Evolutionary conservation across 2,329 filamentous ascomycete genomes (phyloP).

Genomic region (Neopestalotiopsis rosae): DNA sequence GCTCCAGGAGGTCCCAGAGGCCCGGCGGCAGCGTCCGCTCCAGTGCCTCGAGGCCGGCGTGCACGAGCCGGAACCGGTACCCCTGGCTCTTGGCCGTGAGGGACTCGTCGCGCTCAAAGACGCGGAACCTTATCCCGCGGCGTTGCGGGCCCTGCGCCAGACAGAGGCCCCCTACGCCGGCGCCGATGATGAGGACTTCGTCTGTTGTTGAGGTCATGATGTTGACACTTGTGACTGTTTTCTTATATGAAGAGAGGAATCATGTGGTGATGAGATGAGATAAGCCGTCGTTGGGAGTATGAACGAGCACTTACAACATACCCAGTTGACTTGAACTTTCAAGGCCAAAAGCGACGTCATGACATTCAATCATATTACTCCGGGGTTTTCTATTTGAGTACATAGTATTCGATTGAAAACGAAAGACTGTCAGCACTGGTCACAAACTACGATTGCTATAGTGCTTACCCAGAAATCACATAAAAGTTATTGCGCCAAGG

Average conservation of each 20-base stretch:
- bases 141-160: slow-evolving; percentile 42
- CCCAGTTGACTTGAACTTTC: background rate
- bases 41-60: slow-evolving; percentile 28
- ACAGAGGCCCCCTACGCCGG: slow-evolving; percentile 39
- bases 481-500: background rate
- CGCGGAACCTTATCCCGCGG: slow-evolving; percentile 37
- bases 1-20: slow-evolving; percentile 26
- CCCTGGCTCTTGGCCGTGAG: slow-evolving; percentile 39
- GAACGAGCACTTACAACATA: too few species aligned
- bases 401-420: too few species aligned
- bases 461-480: background rate
- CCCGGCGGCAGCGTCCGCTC: slow-evolving; percentile 20
- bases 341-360: background rate
- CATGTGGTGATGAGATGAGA: background rate
- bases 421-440: background rate
- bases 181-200: slow-evolving; percentile 40
- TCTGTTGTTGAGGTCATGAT: slow-evolving; percentile 2
- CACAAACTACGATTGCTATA: background rate
- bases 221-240: background rate
- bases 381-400: background rate
- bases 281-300: background rate
- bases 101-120: slow-evolving; percentile 41
- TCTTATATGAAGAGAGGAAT: background rate
- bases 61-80: slow-evolving; percentile 40
- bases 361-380: too few species aligned